A percentile compares a stretch with the other conserved stretches of the same genome.
Conservation (phyloP, 83 land plant genomes). For the Thuja plicata region DNA sequence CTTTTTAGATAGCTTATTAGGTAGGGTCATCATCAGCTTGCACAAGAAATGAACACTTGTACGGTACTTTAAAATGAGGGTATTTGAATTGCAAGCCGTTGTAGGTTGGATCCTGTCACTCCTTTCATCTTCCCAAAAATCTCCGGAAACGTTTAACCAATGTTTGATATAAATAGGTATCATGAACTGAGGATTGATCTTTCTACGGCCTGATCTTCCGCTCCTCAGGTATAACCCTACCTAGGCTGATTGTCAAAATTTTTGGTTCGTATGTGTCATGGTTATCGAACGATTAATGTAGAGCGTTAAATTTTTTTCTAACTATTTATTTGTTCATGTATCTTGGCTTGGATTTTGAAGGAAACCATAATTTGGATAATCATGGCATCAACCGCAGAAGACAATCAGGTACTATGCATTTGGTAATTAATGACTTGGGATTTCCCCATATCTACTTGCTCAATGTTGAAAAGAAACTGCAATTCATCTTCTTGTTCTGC, state of each 20-base stretch:
- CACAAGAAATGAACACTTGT: no score
- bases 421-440: neutral
- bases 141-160: no score
- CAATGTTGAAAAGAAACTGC: neutral
- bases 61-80: no score
- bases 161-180: no score
- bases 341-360: neutral
- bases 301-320: neutral
- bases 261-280: neutral
- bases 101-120: no score
- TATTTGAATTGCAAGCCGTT: no score
- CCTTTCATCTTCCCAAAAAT: no score
- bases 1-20: no score
- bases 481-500: neutral
- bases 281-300: neutral
- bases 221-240: neutral
- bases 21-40: no score
- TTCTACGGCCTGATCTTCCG: neutral
- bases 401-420: neutral
- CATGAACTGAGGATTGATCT: neutral
- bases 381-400: neutral
- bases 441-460: neutral
- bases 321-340: neutral
- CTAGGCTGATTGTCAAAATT: neutral
- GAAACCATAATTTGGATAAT: neutral